phyloP scores from a whole-genome alignment of 176 grass and related monocot genomes.

The Calamus simplicifolius region DNA sequence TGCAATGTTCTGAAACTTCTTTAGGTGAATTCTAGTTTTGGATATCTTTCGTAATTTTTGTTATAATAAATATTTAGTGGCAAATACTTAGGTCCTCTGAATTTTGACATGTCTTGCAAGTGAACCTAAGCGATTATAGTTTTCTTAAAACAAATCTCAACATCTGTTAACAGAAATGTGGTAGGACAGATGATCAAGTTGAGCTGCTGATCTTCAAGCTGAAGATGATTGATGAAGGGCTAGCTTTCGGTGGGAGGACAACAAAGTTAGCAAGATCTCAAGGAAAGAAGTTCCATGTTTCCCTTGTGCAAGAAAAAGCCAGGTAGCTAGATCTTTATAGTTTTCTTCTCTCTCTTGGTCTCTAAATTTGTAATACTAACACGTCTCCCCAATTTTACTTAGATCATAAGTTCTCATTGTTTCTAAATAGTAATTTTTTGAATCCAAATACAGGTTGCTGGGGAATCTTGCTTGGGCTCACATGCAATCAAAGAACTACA shows the following conservation, averaged over 20 bases:
- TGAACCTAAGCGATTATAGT: not conserved
- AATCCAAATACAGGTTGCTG: slow-evolving; percentile 32
- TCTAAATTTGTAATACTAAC: not conserved
- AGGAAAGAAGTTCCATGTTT: slow-evolving; percentile 44
- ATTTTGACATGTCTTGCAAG: too few relatives aligned
- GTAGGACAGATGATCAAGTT: slow-evolving; percentile 53
- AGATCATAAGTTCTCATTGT: too few relatives aligned
- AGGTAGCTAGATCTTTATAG: slow-evolving; percentile 26
- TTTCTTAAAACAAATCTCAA: slow-evolving; percentile 13
- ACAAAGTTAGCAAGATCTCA: slow-evolving; percentile 51
- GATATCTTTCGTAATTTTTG: not conserved
- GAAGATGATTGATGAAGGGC: slow-evolving; percentile 58
- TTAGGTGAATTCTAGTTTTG: not conserved
- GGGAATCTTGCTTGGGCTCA: slow-evolving; percentile 65
- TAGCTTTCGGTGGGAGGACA: slow-evolving; percentile 65
- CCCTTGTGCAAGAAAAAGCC: slow-evolving; percentile 58
- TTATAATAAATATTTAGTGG: too few relatives aligned
- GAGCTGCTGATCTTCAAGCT: slow-evolving; percentile 52
- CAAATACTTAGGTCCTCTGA: too few relatives aligned
- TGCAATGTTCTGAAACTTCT: too few relatives aligned
- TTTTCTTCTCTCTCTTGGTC: not conserved
- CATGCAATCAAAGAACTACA: slow-evolving; percentile 54
- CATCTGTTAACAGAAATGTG: slow-evolving; percentile 57
- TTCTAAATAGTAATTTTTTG: too few relatives aligned
- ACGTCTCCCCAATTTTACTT: too few relatives aligned